Conservation (phyloP, 352 stramenopile species). For the Phytophthora syringae region DNA sequence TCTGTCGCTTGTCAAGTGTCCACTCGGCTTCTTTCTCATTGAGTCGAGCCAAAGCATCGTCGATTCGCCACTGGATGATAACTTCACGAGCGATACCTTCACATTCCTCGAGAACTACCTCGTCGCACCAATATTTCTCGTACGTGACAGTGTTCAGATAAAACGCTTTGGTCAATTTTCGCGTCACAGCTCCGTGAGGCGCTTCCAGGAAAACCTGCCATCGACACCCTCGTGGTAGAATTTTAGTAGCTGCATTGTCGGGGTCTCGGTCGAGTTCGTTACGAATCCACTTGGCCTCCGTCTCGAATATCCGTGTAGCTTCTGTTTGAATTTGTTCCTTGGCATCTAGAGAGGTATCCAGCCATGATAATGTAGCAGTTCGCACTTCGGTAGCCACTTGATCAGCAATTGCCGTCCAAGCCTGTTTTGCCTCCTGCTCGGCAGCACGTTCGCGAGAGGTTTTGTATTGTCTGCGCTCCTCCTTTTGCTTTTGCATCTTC, state of each 20-base stretch:
- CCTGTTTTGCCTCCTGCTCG: constrained; percentile 44
- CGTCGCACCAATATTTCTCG: constrained; percentile 73
- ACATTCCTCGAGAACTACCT: constrained; percentile 74
- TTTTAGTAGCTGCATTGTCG: constrained; percentile 22
- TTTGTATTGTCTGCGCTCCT: constrained; percentile 57
- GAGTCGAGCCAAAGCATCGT: constrained; percentile 46
- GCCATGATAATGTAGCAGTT: constrained; percentile 49
- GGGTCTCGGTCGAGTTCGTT: constrained; percentile 52
- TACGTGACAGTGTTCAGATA: constrained; percentile 71
- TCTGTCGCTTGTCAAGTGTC: constrained; percentile 37
- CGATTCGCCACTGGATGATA: constrained; percentile 59
- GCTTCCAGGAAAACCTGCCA: constrained; percentile 71
- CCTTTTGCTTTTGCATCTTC: constrained; percentile 61
- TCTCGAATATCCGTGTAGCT: constrained; percentile 62
- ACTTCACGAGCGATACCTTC: constrained; percentile 62
- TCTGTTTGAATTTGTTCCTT: constrained; percentile 40
- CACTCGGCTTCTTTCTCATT: constrained; percentile 41
- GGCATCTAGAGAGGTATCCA: constrained; percentile 39
- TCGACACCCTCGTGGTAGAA: constrained; percentile 44
- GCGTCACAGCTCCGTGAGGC: constrained; percentile 45
- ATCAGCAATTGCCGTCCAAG: constrained; percentile 53
- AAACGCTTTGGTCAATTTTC: constrained; percentile 64
- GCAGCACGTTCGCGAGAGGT: constrained; percentile 33
- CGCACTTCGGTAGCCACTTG: constrained; percentile 59
- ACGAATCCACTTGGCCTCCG: constrained; percentile 51